Evolutionary conservation across 2,329 filamentous ascomycete species (phyloP), one percentile per base, ranked within the genome.

Genomic region (Neopestalotiopsis clavispora): DNA sequence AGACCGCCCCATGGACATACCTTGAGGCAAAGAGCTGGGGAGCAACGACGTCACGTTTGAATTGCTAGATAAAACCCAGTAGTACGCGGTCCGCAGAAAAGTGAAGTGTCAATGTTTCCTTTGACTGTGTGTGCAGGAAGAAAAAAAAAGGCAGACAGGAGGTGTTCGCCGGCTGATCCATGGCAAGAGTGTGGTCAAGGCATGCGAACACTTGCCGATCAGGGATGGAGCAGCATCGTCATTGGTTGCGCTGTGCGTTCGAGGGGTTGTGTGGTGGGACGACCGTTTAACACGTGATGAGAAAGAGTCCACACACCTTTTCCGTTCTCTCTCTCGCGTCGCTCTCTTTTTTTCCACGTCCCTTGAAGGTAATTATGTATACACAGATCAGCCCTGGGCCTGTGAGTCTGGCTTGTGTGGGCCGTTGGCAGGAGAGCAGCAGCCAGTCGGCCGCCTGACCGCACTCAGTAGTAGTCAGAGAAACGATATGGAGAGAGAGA

Each of bases 201-300:
- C 38, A 65, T 45, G 45, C 40, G 62, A 62, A 59, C 30, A 14
- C n/a, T 34, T 40, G 59, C 20, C 32, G 34, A 34, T 62, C 32
- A 52, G 45, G 45, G 62, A 63, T 42, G 28, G 23, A 65, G 23
- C 3, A 65, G 20, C 34, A 49, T 65, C 34, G 12, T 34, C 23
- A 40, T 23, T 49, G 62, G 32, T 23, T 12, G 13, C 28, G 28
- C 14, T 38, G 34, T 38, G 34, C 23, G 23, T 7, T 38, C 34
- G 34, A 38, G 10, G 34, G 32, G 32, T 30, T 28, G 23, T 62
- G n/a, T 62, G 30, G 59, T 62, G 59, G 59, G 59, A 38, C 59
- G 32, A 34, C 59, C 34, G 59, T 62, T 62, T 40, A 17, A 62
- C 59, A 62, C 59, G 59, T 62, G 59, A 62, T 62, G 12, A 42